Percentiles rank a stretch among this genome's conserved stretches.
phyloP scores from a whole-genome alignment of 768 basidiomycete species.

The Boletus rufocinnamomeus region DNA sequence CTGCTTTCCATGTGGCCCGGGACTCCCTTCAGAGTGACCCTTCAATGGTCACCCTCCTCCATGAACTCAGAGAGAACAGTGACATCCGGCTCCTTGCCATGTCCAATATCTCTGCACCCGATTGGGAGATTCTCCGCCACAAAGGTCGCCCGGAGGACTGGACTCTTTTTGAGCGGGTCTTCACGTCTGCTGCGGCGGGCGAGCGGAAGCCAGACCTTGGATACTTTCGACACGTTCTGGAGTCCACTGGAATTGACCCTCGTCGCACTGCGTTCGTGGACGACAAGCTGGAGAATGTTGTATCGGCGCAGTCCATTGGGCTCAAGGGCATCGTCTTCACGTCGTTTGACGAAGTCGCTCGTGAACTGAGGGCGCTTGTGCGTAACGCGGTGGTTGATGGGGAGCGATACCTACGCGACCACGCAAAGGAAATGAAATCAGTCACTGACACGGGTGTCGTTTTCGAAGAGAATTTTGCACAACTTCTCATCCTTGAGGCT shows the following conservation, averaged over 20 bases:
- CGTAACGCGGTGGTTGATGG: slow-evolving; percentile 21
- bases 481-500: slow-evolving; percentile 23
- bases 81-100: slow-evolving; percentile 22
- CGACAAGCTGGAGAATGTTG: slow-evolving; percentile 25
- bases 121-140: slow-evolving; percentile 22
- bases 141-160: slow-evolving; percentile 18
- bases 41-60: slow-evolving; percentile 20
- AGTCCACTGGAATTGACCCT: slow-evolving; percentile 20
- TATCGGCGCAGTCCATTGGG: slow-evolving; percentile 23
- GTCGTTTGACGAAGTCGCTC: slow-evolving; percentile 17
- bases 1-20: slow-evolving; percentile 10
- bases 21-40: slow-evolving; percentile 14
- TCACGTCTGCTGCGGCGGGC: slow-evolving; percentile 20
- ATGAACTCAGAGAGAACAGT: slow-evolving; percentile 10
- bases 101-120: slow-evolving; percentile 26
- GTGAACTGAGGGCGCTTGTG: slow-evolving; percentile 16
- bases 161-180: slow-evolving; percentile 22
- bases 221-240: slow-evolving; percentile 17
- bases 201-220: slow-evolving; percentile 27
- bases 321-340: slow-evolving; percentile 25
- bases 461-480: slow-evolving; percentile 23
- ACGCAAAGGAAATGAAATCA: slow-evolving; percentile 22
- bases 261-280: slow-evolving; percentile 27
- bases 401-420: slow-evolving; percentile 11
- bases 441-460: slow-evolving; percentile 14